A percentile compares a stretch with the other conserved stretches of the same genome.
Evolutionary conservation across 257 asterid genomes (phyloP).

Genomic region (Parsonsia alboflavescens): DNA sequence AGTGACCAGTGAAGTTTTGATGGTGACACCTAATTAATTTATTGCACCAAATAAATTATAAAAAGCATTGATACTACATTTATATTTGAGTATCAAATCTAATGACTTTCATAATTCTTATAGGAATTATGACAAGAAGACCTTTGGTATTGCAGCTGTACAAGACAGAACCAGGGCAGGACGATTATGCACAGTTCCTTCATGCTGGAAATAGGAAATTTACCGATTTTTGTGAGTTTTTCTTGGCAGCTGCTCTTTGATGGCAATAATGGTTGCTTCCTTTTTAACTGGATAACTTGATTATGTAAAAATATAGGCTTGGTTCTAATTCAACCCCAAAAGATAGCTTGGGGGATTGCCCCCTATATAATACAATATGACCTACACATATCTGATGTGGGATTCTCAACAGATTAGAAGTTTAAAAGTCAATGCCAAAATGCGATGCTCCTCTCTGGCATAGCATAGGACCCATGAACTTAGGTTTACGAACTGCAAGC

Average conservation of each 20-base stretch:
- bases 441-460: not conserved
- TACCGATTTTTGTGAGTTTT: conserved; percentile 35
- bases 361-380: too few species aligned
- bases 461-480: not conserved
- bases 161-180: conserved; percentile 29
- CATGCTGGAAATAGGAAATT: conserved; percentile 31
- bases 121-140: conserved; percentile 49
- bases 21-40: not conserved
- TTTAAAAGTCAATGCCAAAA: not conserved
- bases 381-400: too few species aligned
- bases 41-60: not conserved
- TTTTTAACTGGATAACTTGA: conserved; percentile 3
- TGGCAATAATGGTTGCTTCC: not conserved
- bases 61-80: not conserved
- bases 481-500: not conserved
- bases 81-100: not conserved
- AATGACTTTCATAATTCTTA: not conserved
- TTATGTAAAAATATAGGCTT: too few species aligned
- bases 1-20: not conserved
- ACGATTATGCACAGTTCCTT: conserved; percentile 41
- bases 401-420: too few species aligned
- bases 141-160: conserved; percentile 40
- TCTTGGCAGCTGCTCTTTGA: not conserved
- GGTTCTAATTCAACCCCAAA: too few species aligned
- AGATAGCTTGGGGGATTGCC: too few species aligned